phyloP scores from a whole-genome alignment of 306 rosid genomes.

The Cicer judaicum region DNA sequence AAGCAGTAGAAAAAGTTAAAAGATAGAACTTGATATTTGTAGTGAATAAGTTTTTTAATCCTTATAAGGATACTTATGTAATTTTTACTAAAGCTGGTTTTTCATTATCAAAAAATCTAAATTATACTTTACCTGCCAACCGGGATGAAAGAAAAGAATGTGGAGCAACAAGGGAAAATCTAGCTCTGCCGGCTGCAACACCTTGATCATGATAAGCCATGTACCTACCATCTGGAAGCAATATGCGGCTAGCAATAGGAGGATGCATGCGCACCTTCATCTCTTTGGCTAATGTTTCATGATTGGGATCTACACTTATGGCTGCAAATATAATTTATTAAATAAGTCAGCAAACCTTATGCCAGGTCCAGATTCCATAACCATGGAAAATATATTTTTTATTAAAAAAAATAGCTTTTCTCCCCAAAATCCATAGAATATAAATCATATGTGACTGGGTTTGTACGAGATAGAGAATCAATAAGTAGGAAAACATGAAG shows the following conservation, averaged over 20 bases:
- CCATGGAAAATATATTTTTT: not conserved
- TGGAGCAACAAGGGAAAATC: slow-evolving; percentile 81
- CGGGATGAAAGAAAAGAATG: slow-evolving; percentile 96
- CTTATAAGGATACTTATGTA: slow-evolving; percentile 20
- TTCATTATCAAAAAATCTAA: not conserved
- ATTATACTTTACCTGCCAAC: slow-evolving; percentile 63
- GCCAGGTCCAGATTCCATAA: not conserved
- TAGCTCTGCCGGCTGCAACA: slow-evolving; percentile 67
- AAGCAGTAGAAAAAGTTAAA: slow-evolving; percentile 16
- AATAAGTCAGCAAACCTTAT: slow-evolving; percentile 19
- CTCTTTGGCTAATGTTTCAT: slow-evolving; percentile 49
- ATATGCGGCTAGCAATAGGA: slow-evolving; percentile 73
- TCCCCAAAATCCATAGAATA: slow-evolving; percentile 25
- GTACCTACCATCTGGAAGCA: slow-evolving; percentile 92
- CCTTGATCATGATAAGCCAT: slow-evolving; percentile 85
- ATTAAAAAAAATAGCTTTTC: not conserved
- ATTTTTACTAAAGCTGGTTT: not conserved
- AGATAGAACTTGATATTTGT: slow-evolving; percentile 17
- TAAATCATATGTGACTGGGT: not conserved
- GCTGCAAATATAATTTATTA: slow-evolving; percentile 54
- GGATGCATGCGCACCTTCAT: slow-evolving; percentile 72
- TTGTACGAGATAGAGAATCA: not conserved
- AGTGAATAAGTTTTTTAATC: not conserved
- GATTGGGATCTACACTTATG: slow-evolving; percentile 56
- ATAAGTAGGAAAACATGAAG: slow-evolving; percentile 1